Conservation (phyloP, 208 protist genomes). For the Porcisia deanei region DNA sequence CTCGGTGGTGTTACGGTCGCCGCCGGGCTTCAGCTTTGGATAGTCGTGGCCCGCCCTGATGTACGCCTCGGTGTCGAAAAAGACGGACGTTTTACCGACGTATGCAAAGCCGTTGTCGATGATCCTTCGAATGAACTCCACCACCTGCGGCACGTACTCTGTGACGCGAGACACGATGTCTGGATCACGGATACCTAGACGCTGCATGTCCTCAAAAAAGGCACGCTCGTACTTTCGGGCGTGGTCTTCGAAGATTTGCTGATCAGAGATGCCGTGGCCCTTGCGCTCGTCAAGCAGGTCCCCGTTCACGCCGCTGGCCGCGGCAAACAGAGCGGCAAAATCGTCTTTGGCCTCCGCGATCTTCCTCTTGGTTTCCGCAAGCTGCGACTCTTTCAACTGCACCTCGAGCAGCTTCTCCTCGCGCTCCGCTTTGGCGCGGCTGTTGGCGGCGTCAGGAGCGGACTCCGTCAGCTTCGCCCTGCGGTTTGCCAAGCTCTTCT, state of each 20-base stretch:
- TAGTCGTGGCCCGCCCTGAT: conserved; percentile 90
- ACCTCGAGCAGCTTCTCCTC: conserved; percentile 86
- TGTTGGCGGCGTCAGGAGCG: conserved; percentile 45
- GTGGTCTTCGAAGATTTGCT: conserved; percentile 90
- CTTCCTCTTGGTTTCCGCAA: conserved; percentile 54
- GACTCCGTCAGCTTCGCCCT: conserved; percentile 49
- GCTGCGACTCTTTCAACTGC: conserved; percentile 65
- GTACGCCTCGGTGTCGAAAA: conserved; percentile 96
- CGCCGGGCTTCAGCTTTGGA: conserved; percentile 87
- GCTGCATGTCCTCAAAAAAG: conserved; percentile 94
- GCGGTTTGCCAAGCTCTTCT: conserved; percentile 31
- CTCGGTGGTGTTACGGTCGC: conserved; percentile 67
- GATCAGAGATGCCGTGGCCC: conserved; percentile 64
- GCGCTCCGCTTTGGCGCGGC: conserved; percentile 54
- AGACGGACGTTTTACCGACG: conserved; percentile 90
- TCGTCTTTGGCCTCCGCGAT: conserved; percentile 51
- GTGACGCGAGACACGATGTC: conserved; percentile 97
- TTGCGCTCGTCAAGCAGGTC: conserved; percentile 81
- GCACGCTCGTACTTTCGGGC: conserved; percentile 87
- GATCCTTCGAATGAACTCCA: conserved; percentile 94
- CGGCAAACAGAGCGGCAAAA: conserved; percentile 56
- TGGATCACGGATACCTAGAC: conserved; percentile 87
- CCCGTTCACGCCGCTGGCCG: conserved; percentile 70
- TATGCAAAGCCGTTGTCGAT: conserved; percentile 97
- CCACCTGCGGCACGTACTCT: conserved; percentile 97